Evolutionary conservation across 805 yeast species (phyloP).

Genomic region (Wickerhamiella australiensis): DNA sequence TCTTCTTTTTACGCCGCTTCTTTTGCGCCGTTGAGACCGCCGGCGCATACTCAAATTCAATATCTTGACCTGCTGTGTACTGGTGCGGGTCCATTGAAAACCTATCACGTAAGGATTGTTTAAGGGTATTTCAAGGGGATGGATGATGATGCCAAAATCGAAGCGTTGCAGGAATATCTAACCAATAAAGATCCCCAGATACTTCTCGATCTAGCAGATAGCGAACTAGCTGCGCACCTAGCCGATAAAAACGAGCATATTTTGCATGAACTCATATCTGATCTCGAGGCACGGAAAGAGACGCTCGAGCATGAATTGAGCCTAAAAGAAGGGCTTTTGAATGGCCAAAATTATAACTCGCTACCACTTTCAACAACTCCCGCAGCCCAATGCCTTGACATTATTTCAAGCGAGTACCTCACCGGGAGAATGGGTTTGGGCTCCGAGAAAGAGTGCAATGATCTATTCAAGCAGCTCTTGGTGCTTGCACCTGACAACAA

Average conservation of each 20-base stretch:
- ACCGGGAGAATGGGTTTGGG: neutral
- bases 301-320: neutral
- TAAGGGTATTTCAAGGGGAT: neutral
- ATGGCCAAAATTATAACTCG: neutral
- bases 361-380: neutral
- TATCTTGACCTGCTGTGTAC: slow-evolving; percentile 11
- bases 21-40: slow-evolving; percentile 1
- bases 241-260: neutral
- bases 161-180: neutral
- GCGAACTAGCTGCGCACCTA: neutral
- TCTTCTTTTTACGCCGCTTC: slow-evolving; percentile 19
- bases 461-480: neutral
- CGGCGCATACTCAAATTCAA: slow-evolving; percentile 4
- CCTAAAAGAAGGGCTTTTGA: neutral
- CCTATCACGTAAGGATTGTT: slow-evolving; percentile 6
- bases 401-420: neutral
- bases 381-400: neutral
- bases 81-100: slow-evolving; percentile 7
- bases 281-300: neutral
- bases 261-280: neutral
- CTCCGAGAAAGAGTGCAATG: neutral
- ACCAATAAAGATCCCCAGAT: neutral
- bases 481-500: neutral
- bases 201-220: neutral
- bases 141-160: neutral